These are phyloP conservation scores for Zygotorulaspora florentina DNA, from an alignment of 805 yeast genomes.

Conservation along the genomic window DNA sequence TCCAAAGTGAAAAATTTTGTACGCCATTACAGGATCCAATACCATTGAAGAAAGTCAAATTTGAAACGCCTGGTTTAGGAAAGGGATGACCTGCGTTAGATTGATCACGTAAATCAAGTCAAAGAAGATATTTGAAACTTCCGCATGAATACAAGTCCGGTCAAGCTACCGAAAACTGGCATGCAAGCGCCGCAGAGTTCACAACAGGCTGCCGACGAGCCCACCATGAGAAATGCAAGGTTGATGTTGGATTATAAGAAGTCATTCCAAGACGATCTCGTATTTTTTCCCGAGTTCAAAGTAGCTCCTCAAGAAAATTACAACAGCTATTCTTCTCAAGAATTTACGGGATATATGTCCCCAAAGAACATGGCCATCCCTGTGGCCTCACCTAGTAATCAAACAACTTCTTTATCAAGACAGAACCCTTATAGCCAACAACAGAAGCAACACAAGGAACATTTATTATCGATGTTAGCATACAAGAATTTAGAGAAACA, in stretches of 20 bases:
- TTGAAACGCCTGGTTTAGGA: no score
- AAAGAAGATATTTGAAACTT: no score
- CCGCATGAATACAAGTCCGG: neutral
- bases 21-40: neutral
- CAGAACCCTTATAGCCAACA: constrained; percentile 9
- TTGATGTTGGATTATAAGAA: constrained; percentile 26
- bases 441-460: constrained; percentile 17
- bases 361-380: neutral
- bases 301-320: neutral
- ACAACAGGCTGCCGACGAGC: constrained; percentile 17
- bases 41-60: neutral
- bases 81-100: no score
- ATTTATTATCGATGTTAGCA: constrained; percentile 18
- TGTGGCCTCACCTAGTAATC: neutral
- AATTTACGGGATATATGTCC: neutral
- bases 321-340: neutral
- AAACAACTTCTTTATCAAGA: neutral
- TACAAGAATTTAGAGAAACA: constrained; percentile 23
- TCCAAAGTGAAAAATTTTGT: constrained; percentile 11
- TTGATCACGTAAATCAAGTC: no score
- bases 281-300: constrained; percentile 27
- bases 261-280: constrained; percentile 29
- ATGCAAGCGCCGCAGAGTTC: constrained; percentile 1
- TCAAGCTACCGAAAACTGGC: neutral
- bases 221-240: constrained; percentile 27